Evolutionary conservation across 1,284 basidiomycete genomes (phyloP), one percentile per base, ranked within the genome.

Genomic region (Malassezia brasiliensis): DNA sequence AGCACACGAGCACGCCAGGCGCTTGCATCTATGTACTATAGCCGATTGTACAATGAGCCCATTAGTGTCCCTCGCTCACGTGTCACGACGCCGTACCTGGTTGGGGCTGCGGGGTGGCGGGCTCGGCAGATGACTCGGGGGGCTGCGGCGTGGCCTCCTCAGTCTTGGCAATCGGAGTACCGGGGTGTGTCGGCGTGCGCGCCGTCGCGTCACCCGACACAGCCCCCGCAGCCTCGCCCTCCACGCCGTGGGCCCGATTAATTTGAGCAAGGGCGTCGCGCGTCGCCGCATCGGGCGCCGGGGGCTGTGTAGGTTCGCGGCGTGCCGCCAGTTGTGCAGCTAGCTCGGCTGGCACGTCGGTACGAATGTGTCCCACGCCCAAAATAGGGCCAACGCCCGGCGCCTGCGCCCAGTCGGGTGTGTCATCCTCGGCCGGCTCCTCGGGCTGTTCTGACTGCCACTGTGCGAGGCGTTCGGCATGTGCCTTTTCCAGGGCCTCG

Each of bases 361-460:
- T 60, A 3, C 56, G 51, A 5, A 70, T 64, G 39, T 64, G 61
- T 2, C 67, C 68, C 41, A 68, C 55, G 35, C 66, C 68, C 3
- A 72, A 7, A 28, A 70, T 60, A n/a, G 45, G 47, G 4, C 68
- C 68, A 20, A 51, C 50, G 25, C 60, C 61, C 1, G 69, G 62
- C 11, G 50, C 47, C 31, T 55, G 25, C 1, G 50, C 53, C 67
- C 67, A 69, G 19, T n/a, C 42, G 11, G 19, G 32, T 1, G 12
- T 22, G 5, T 58, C 51, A 3, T 30, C 20, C n/a, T 31, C 47
- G n/a, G 45, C 62, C 0, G 57, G 59, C 40, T 35, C 48, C 25
- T 37, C 45, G 10, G 37, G 45, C 20, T 34, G 30, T 37, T 14
- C 31, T 17, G 39, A 36, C 36, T 30, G 50, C 44, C 5, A 45